Base-by-base conservation (phyloP, 306 rosid genomes). In the Medicago truncatula region DNA sequence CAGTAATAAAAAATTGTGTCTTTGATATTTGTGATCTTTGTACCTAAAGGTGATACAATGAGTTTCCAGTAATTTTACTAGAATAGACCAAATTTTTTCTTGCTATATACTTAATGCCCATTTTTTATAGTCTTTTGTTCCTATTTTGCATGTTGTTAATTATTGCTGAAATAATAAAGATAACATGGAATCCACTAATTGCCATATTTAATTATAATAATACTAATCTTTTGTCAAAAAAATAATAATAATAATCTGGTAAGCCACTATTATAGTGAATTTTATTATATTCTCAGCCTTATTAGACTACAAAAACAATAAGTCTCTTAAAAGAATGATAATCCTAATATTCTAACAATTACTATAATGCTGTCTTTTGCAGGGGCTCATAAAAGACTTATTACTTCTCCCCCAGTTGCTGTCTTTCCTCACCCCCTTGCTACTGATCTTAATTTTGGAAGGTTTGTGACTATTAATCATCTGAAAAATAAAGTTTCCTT, bases 391-490 rank as follows among this genome's bases (percentile, higher is more conserved):
- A 91, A 94, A 85, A 90, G 94, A 88, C 97, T 94, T 78, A 91
- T 94, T 65, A 88, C 91, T 20, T 94, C 98, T 79, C 98, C 97
- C 78, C 96, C 98, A 20, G 95, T 91, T 70, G 98, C 96, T 3
- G 96, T 94, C 69, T 94, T 94, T 78, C 98, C 98, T 65, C 98
- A 94, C 53, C 98, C 98, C 78, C 98, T 94, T 80, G 92, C 93
- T 64, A 91, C 95, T 86, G 97, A 94, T 86, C 96, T 94, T 60
- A 91, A 85, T 85, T 94, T 94, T 81, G 86, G 89, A 84, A 90
- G 98, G 97, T 94, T 60, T 71, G 84, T 66, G 61, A 74, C 76
- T 73, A 73, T 77, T 60, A 70, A 71, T 73, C 50, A 2, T 67
- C 62, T 64, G 77, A 53, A 68, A 14, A 11, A 64, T 49, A 25